Conservation (phyloP, 2,329 filamentous ascomycete species). For the Trichoderma atroviride region DNA sequence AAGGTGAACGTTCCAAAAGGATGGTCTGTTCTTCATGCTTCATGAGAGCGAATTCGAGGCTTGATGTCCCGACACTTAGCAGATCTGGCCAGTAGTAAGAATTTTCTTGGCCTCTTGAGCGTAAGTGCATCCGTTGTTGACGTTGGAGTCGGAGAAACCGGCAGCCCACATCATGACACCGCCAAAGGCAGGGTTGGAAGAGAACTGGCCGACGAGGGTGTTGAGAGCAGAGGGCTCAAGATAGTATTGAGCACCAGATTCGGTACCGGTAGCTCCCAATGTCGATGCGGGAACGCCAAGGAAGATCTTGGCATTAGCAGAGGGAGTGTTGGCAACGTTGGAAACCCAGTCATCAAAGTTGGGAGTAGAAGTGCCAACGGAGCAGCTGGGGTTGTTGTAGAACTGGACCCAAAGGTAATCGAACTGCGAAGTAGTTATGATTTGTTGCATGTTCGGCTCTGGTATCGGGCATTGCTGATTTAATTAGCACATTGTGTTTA, state of each 20-base stretch:
- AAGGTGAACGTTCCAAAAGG: background rate
- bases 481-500: no score
- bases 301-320: constrained; percentile 35
- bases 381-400: constrained; percentile 51
- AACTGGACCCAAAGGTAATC: constrained; percentile 50
- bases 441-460: constrained; percentile 45
- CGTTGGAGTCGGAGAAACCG: constrained; percentile 27
- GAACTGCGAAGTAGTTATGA: constrained; percentile 39
- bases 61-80: constrained; percentile 5
- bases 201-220: constrained; percentile 36
- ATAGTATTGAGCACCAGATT: constrained; percentile 40
- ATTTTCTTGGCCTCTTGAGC: constrained; percentile 28
- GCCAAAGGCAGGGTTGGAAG: constrained; percentile 38
- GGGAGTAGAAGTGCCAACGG: constrained; percentile 31
- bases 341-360: constrained; percentile 35
- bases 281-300: constrained; percentile 38
- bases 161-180: constrained; percentile 35
- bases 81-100: constrained; percentile 23
- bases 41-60: background rate
- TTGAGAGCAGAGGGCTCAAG: constrained; percentile 39
- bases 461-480: no score
- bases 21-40: background rate
- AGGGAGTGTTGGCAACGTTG: constrained; percentile 34
- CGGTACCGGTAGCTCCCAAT: constrained; percentile 40
- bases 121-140: constrained; percentile 29